phyloP scores from a whole-genome alignment of 352 stramenopile species.

The Phytophthora palmivora region DNA sequence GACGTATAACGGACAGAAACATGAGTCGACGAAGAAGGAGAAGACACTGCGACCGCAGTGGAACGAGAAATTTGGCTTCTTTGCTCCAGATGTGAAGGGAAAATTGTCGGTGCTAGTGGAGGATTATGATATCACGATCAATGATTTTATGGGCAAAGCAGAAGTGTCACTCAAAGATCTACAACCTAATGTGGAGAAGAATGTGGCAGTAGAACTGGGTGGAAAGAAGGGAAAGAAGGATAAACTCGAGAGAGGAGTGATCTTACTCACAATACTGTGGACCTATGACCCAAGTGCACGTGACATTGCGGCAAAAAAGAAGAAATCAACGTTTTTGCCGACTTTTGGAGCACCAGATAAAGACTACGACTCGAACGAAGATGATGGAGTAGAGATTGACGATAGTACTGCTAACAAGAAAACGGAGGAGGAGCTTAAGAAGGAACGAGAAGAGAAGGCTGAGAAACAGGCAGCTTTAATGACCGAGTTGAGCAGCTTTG shows the following conservation, averaged over 20 bases:
- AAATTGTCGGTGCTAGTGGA: conserved; percentile 68
- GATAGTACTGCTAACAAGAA: conserved; percentile 60
- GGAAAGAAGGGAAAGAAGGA: conserved; percentile 74
- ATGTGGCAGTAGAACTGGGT: conserved; percentile 62
- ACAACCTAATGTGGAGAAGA: conserved; percentile 58
- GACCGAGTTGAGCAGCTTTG: conserved; percentile 78
- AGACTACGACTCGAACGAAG: conserved; percentile 77
- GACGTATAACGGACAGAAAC: conserved; percentile 77
- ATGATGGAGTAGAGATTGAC: conserved; percentile 69
- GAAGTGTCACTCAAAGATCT: conserved; percentile 65
- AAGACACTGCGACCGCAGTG: conserved; percentile 76
- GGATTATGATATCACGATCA: conserved; percentile 79
- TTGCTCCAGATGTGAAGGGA: conserved; percentile 58
- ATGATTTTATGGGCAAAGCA: conserved; percentile 83
- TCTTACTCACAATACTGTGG: conserved; percentile 69
- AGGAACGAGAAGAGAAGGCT: conserved; percentile 71
- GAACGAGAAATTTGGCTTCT: conserved; percentile 87
- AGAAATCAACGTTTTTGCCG: conserved; percentile 66
- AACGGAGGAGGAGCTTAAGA: conserved; percentile 71
- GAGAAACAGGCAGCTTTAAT: conserved; percentile 81
- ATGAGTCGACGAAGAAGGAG: conserved; percentile 79
- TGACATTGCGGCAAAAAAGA: conserved; percentile 76
- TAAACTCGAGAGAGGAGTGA: conserved; percentile 62
- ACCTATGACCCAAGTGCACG: conserved; percentile 57
- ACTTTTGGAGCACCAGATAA: conserved; percentile 65